Conservation (phyloP, 2,329 filamentous ascomycete species). For the Ceratocystis eucalypticola region DNA sequence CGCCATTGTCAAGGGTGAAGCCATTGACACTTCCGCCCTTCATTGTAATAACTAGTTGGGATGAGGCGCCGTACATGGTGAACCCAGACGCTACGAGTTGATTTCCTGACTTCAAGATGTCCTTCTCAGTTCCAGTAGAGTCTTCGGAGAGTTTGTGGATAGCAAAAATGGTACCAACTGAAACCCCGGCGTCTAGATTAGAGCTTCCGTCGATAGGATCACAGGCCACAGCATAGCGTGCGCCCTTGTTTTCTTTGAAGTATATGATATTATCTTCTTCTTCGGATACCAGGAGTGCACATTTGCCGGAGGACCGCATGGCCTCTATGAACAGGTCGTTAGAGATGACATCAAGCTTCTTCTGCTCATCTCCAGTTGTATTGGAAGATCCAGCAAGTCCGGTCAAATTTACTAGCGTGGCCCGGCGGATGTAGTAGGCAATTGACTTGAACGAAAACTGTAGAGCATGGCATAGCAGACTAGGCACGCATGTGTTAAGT, state of each 20-base stretch:
- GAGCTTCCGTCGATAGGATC: conserved; percentile 97
- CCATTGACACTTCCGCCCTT: conserved; percentile 83
- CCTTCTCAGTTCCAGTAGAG: conserved; percentile 61
- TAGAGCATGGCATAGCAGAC: conserved; percentile 88
- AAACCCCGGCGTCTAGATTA: conserved; percentile 94
- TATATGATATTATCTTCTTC: conserved; percentile 89
- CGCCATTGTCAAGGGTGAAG: conserved; percentile 90
- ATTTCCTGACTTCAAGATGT: conserved; percentile 77
- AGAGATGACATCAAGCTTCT: conserved; percentile 98
- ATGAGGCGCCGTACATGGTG: conserved; percentile 98
- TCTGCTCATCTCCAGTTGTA: conserved; percentile 92
- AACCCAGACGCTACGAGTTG: conserved; percentile 93
- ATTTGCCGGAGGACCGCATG: conserved; percentile 86
- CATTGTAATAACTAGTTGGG: conserved; percentile 96
- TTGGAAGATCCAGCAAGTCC: conserved; percentile 92
- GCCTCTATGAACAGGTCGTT: conserved; percentile 95
- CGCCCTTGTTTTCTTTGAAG: conserved; percentile 61
- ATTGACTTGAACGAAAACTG: conserved; percentile 99
- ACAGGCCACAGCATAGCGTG: conserved; percentile 90
- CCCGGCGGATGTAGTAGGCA: conserved; percentile 95
- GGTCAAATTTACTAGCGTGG: conserved; percentile 86
- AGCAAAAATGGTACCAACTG: conserved; percentile 92
- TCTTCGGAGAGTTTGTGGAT: conserved; percentile 79
- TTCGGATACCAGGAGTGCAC: conserved; percentile 87
- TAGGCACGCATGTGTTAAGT: conserved; percentile 27